Conservation (phyloP, 805 yeast species). For the Yarrowia sp. region DNA sequence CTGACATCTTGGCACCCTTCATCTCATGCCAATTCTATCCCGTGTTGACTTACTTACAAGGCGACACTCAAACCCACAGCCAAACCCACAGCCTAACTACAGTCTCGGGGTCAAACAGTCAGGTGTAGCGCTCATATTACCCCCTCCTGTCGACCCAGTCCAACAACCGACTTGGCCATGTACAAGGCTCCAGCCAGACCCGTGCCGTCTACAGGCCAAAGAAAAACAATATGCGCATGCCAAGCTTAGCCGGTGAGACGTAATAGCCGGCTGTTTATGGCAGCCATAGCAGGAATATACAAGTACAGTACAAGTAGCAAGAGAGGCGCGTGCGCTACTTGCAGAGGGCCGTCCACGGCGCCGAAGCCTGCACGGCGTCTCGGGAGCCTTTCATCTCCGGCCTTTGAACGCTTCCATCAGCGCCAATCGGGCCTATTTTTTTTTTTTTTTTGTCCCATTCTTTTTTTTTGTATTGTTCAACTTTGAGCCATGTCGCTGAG, state of each 20-base stretch:
- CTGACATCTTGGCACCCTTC: slow-evolving; percentile 17
- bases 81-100: too few relatives aligned
- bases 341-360: too few relatives aligned
- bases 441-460: not conserved
- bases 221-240: slow-evolving; percentile 29
- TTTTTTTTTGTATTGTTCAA: not conserved
- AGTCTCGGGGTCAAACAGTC: too few relatives aligned
- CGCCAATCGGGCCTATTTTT: not conserved
- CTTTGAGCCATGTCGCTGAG: slow-evolving; percentile 8
- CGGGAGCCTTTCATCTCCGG: too few relatives aligned
- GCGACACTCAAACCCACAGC: too few relatives aligned
- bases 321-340: too few relatives aligned
- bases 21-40: too few relatives aligned
- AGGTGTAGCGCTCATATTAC: too few relatives aligned
- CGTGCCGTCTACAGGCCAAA: slow-evolving; percentile 18
- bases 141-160: too few relatives aligned
- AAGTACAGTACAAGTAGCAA: not conserved
- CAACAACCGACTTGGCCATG: too few relatives aligned
- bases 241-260: slow-evolving; percentile 23
- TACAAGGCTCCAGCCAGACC: too few relatives aligned
- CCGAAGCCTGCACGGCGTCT: not conserved
- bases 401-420: not conserved
- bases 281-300: not conserved
- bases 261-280: not conserved
- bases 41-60: too few relatives aligned